phyloP scores from a whole-genome alignment of 108 stramenopile genomes.

The Skeletonema tropicum region DNA sequence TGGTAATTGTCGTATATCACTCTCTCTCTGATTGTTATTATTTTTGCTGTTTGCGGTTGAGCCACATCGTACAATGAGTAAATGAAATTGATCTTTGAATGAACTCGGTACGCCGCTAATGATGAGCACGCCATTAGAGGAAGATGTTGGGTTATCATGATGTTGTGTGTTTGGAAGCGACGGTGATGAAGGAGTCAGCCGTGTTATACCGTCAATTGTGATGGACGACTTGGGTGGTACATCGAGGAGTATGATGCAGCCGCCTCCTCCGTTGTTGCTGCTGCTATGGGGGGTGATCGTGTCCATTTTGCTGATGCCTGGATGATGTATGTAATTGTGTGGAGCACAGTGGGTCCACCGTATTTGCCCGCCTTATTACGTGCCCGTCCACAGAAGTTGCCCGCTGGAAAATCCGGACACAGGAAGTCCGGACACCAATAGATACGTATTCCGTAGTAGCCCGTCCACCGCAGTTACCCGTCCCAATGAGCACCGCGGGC shows the following conservation, averaged over 20 bases:
- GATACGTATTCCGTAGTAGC: too few species aligned
- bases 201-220: conserved; percentile 46
- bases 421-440: too few species aligned
- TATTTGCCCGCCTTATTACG: too few species aligned
- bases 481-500: too few species aligned
- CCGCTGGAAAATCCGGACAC: too few species aligned
- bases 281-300: neutral
- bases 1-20: conserved; percentile 13
- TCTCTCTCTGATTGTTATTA: neutral
- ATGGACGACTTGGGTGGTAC: conserved; percentile 44
- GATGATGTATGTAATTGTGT: too few species aligned
- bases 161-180: neutral
- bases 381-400: too few species aligned
- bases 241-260: conserved; percentile 41
- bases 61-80: conserved; percentile 38
- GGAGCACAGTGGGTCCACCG: too few species aligned
- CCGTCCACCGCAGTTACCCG: too few species aligned
- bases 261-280: conserved; percentile 10
- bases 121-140: neutral
- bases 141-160: too few species aligned
- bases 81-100: conserved; percentile 24
- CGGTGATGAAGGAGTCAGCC: conserved; percentile 23
- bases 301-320: neutral
- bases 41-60: neutral
- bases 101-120: neutral